Evolutionary conservation across 1,284 basidiomycete genomes (phyloP).

Genomic region (Boletellus dicymbophilus): DNA sequence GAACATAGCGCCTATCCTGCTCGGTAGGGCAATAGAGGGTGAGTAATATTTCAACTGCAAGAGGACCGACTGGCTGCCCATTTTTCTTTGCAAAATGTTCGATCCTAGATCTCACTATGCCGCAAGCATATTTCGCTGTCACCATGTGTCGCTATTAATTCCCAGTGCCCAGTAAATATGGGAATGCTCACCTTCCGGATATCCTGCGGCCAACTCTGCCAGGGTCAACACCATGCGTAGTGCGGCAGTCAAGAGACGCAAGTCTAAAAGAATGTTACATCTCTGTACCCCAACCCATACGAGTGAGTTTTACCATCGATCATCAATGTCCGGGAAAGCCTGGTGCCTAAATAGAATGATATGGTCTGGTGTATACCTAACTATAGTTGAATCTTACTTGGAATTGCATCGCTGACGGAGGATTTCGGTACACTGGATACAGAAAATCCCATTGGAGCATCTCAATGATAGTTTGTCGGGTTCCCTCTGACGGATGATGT

Average conservation of each 20-base stretch:
- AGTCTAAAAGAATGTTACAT: constrained; percentile 6
- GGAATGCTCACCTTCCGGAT: constrained; percentile 7
- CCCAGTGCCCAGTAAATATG: too few relatives aligned
- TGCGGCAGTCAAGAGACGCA: constrained; percentile 10
- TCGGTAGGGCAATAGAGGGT: constrained; percentile 6
- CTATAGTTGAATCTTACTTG: too few relatives aligned
- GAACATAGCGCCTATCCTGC: background rate
- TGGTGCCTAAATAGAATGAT: too few relatives aligned
- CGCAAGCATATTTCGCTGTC: constrained; percentile 10
- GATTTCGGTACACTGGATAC: background rate
- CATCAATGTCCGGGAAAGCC: constrained; percentile 16
- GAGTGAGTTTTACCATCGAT: constrained; percentile 10
- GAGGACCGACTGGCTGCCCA: constrained; percentile 12
- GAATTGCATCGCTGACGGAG: too few relatives aligned
- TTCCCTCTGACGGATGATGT: constrained; percentile 14
- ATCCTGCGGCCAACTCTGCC: too few relatives aligned
- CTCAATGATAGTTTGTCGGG: background rate
- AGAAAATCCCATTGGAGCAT: constrained; percentile 3
- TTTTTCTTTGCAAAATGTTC: constrained; percentile 12
- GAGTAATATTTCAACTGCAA: constrained; percentile 24
- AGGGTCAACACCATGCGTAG: constrained; percentile 20
- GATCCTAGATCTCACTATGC: constrained; percentile 3
- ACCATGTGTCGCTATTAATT: background rate
- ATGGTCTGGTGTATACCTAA: too few relatives aligned
- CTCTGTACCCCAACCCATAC: background rate